A percentile compares a stretch with the other conserved stretches of the same genome.
These are phyloP conservation scores for Xylaria flabelliformis DNA, from an alignment of 495 filamentous ascomycete genomes.

Conservation along the genomic window DNA sequence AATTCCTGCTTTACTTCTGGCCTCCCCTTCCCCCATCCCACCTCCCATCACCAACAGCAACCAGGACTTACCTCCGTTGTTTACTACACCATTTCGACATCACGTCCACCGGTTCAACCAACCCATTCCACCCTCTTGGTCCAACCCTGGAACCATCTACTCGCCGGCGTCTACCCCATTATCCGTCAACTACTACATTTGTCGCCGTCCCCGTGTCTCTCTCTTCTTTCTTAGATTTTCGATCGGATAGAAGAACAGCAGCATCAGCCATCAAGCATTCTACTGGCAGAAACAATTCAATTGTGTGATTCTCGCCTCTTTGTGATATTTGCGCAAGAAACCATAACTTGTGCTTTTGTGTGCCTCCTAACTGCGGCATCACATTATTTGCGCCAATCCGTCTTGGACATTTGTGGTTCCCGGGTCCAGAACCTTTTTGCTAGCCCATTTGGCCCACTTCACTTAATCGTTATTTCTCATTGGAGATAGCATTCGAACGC, in stretches of 20 bases:
- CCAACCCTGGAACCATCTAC: not conserved
- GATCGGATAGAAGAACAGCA: not conserved
- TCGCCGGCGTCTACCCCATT: not conserved
- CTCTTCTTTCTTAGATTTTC: not conserved
- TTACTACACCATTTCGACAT: not conserved
- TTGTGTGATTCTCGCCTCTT: not conserved
- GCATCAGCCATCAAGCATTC: not conserved
- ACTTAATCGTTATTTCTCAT: constrained; percentile 2
- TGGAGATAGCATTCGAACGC: constrained; percentile 15
- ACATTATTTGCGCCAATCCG: constrained; percentile 3
- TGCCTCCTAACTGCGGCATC: constrained; percentile 13
- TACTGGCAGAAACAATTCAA: not conserved
- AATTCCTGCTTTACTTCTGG: constrained; percentile 29
- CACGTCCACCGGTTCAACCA: not conserved
- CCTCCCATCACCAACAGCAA: not conserved
- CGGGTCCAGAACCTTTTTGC: constrained; percentile 10
- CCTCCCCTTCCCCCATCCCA: constrained; percentile 23
- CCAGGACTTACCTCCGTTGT: not conserved
- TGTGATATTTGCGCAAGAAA: not conserved
- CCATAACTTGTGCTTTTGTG: constrained; percentile 21
- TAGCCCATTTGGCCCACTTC: constrained; percentile 16
- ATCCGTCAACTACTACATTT: not conserved
- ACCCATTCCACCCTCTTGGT: not conserved
- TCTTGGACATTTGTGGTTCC: constrained; percentile 1
- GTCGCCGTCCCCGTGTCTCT: not conserved